These are phyloP conservation scores for Botrytis pseudocinerea DNA, from an alignment of 2,329 filamentous ascomycete species.

Conservation along the genomic window DNA sequence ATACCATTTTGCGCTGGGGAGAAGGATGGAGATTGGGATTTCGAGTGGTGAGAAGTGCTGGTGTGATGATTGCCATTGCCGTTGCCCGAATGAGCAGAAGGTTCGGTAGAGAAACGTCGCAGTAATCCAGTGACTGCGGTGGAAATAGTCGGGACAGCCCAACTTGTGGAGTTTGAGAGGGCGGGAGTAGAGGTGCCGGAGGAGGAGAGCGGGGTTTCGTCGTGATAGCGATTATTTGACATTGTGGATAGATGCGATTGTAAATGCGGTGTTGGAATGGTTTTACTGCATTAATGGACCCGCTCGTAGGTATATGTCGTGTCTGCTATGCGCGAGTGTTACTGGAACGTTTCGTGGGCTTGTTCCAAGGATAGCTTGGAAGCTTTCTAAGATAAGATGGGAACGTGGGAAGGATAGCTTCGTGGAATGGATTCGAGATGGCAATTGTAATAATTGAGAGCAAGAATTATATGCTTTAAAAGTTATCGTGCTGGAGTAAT, in stretches of 20 bases:
- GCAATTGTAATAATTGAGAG: not conserved
- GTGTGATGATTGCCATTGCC: constrained; percentile 29
- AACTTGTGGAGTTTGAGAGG: constrained; percentile 45
- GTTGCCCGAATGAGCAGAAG: constrained; percentile 25
- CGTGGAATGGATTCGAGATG: not conserved
- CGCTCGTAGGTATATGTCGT: not conserved
- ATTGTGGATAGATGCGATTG: constrained; percentile 5
- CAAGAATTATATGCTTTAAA: not conserved
- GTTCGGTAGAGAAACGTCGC: constrained; percentile 62
- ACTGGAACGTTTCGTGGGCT: not conserved
- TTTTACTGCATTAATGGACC: constrained; percentile 14
- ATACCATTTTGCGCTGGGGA: constrained; percentile 28
- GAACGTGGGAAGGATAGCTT: not conserved
- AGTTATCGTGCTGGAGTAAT: not conserved
- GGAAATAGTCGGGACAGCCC: constrained; percentile 49
- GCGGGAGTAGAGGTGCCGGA: constrained; percentile 38
- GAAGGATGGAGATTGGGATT: not conserved
- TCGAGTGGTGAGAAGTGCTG: constrained; percentile 29
- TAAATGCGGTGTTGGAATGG: not conserved
- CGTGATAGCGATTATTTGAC: constrained; percentile 22
- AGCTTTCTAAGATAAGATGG: not conserved
- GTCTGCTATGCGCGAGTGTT: not conserved
- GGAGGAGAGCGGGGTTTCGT: constrained; percentile 30
- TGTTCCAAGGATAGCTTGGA: not conserved
- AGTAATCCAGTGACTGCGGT: constrained; percentile 63